Evolutionary conservation across 1,284 basidiomycete species (phyloP).

Genomic region (Cryptococcus sp.): DNA sequence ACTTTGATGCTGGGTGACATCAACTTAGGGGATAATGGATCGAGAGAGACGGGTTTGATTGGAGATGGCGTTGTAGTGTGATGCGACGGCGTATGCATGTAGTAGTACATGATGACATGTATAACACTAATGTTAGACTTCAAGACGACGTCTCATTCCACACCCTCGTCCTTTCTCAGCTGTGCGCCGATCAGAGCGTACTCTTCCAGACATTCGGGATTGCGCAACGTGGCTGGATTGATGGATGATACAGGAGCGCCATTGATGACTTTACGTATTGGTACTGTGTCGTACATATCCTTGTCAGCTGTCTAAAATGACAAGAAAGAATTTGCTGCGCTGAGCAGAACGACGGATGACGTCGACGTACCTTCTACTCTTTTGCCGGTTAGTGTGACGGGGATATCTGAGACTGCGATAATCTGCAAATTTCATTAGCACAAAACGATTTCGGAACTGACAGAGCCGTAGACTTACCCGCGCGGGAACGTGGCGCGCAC

Average conservation of each 20-base stretch:
- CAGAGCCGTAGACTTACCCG: constrained; percentile 59
- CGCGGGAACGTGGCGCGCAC: constrained; percentile 71
- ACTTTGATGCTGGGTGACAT: constrained; percentile 15
- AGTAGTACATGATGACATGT: not conserved
- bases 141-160: constrained; percentile 4
- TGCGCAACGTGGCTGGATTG: constrained; percentile 73
- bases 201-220: constrained; percentile 69
- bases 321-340: not conserved
- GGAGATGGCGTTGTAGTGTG: not conserved
- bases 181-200: constrained; percentile 63
- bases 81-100: not conserved
- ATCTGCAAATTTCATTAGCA: constrained; percentile 55
- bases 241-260: constrained; percentile 69
- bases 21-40: not conserved
- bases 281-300: constrained; percentile 18
- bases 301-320: not conserved
- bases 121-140: not conserved
- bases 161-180: constrained; percentile 56
- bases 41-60: not conserved
- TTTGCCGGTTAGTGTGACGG: constrained; percentile 84
- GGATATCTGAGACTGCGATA: constrained; percentile 69
- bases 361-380: constrained; percentile 64
- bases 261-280: constrained; percentile 65
- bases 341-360: not conserved
- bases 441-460: not conserved